Evolutionary conservation across 2,329 filamentous ascomycete species (phyloP).

Genomic region (Apiospora hydei): DNA sequence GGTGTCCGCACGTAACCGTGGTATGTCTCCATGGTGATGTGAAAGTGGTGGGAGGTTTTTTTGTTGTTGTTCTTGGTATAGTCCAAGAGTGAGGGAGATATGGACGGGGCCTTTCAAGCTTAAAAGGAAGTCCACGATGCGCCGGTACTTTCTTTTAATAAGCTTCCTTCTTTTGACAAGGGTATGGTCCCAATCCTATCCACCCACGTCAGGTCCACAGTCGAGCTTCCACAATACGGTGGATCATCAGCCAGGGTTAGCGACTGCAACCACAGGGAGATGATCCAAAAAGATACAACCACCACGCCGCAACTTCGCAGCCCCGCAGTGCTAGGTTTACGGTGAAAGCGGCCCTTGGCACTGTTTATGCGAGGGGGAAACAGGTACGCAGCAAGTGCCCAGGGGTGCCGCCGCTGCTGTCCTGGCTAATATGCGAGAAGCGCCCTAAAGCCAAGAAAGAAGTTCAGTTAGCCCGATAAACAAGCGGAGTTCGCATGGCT

Average conservation of each 20-base stretch:
- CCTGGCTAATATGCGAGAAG: slow-evolving; percentile 10
- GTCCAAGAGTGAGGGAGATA: background rate
- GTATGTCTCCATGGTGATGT: slow-evolving; percentile 85
- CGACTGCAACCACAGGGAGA: slow-evolving; percentile 30
- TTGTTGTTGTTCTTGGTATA: background rate
- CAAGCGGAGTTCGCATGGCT: slow-evolving; percentile 16
- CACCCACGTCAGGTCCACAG: slow-evolving; percentile 38
- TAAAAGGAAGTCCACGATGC: slow-evolving; percentile 21
- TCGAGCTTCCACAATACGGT: slow-evolving; percentile 30
- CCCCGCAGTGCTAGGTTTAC: slow-evolving; percentile 24
- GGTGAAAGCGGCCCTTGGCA: slow-evolving; percentile 18
- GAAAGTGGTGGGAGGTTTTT: background rate
- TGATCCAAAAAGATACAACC: slow-evolving; percentile 27
- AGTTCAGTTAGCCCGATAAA: slow-evolving; percentile 15
- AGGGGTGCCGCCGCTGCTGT: slow-evolving; percentile 3
- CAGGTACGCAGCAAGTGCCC: slow-evolving; percentile 6
- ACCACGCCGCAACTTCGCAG: slow-evolving; percentile 24
- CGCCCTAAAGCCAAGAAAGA: slow-evolving; percentile 21
- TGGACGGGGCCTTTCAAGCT: background rate
- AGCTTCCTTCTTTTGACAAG: slow-evolving; percentile 33
- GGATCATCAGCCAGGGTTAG: slow-evolving; percentile 37
- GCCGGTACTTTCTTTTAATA: slow-evolving; percentile 22
- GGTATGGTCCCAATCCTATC: slow-evolving; percentile 23
- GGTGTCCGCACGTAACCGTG: slow-evolving; percentile 95
- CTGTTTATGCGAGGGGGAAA: slow-evolving; percentile 17